These are phyloP conservation scores for Luvunga scandens DNA, from an alignment of 345 rosid genomes.

Conservation along the genomic window DNA sequence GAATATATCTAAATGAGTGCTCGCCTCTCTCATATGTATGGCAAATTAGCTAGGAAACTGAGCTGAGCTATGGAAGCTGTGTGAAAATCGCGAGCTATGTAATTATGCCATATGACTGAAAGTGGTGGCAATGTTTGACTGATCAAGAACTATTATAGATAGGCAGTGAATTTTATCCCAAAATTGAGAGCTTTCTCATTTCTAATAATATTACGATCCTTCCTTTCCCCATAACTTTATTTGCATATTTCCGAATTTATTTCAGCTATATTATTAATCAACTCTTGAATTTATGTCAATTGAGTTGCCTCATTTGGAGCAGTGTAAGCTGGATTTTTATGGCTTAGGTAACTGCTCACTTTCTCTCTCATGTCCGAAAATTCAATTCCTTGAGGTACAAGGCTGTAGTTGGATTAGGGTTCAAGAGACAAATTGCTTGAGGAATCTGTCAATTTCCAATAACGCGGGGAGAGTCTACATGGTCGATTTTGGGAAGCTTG, in stretches of 20 bases:
- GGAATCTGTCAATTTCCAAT: constrained; percentile 68
- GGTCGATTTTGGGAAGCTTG: constrained; percentile 75
- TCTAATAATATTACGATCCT: too few relatives aligned
- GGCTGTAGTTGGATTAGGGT: constrained; percentile 94
- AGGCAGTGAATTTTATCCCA: too few relatives aligned
- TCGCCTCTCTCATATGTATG: background rate
- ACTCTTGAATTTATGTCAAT: constrained; percentile 33
- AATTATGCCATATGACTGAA: too few relatives aligned
- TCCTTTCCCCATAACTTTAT: too few relatives aligned
- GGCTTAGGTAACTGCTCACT: constrained; percentile 74
- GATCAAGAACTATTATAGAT: too few relatives aligned
- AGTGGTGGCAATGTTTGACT: too few relatives aligned
- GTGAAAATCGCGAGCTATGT: too few relatives aligned
- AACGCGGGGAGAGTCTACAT: constrained; percentile 79
- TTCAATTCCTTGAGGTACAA: constrained; percentile 69
- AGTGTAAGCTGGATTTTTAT: constrained; percentile 80
- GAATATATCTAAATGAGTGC: background rate
- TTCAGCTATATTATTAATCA: too few relatives aligned
- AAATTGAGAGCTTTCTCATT: too few relatives aligned
- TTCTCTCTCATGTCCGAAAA: constrained; percentile 54
- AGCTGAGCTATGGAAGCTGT: too few relatives aligned
- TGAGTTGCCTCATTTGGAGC: constrained; percentile 62
- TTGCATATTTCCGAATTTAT: too few relatives aligned
- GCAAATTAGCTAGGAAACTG: too few relatives aligned
- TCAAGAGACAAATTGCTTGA: constrained; percentile 56